Evolutionary conservation across 352 stramenopile genomes (phyloP).

Genomic region (Peronosclerospora sorghi): DNA sequence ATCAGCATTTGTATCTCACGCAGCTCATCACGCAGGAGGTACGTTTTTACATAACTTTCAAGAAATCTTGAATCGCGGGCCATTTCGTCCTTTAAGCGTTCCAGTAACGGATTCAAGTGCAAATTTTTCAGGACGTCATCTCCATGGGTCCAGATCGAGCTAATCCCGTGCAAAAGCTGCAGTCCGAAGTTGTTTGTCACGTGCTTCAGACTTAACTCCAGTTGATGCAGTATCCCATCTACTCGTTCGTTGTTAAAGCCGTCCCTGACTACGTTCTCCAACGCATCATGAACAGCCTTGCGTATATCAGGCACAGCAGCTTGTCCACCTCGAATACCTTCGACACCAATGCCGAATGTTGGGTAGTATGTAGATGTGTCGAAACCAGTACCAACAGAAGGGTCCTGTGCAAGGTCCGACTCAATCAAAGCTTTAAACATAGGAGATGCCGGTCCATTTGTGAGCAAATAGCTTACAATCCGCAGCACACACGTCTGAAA

Average conservation of each 20-base stretch:
- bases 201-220: constrained; percentile 76
- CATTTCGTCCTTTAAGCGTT: constrained; percentile 53
- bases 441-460: constrained; percentile 66
- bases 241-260: constrained; percentile 71
- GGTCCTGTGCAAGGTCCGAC: constrained; percentile 64
- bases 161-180: constrained; percentile 60
- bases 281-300: constrained; percentile 36
- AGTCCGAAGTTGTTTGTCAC: constrained; percentile 76
- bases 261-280: constrained; percentile 41
- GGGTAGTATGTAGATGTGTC: constrained; percentile 70
- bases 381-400: constrained; percentile 65
- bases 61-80: constrained; percentile 49
- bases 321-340: constrained; percentile 50
- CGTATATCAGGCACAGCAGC: constrained; percentile 45
- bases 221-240: constrained; percentile 60
- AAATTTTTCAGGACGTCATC: constrained; percentile 57
- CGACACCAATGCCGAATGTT: constrained; percentile 68
- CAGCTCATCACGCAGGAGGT: constrained; percentile 36
- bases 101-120: constrained; percentile 54
- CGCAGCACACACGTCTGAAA: constrained; percentile 73
- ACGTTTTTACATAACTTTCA: constrained; percentile 42
- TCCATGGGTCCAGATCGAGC: constrained; percentile 57
- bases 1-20: constrained; percentile 66
- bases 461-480: constrained; percentile 67
- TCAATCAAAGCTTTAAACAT: constrained; percentile 78